Base-by-base conservation (phyloP, 176 grass and related monocot genomes). In the Triticum turgidum region DNA sequence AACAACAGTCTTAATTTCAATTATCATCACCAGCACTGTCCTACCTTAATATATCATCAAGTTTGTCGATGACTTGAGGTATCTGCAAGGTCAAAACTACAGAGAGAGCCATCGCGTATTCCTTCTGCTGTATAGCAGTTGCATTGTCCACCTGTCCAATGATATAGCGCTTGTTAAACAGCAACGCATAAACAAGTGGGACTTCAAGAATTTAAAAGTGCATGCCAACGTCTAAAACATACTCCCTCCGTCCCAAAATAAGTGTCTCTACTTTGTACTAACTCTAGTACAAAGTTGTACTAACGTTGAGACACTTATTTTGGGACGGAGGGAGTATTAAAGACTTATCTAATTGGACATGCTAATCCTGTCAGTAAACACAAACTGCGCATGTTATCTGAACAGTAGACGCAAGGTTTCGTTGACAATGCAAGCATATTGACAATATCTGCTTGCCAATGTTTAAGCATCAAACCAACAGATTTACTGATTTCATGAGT, bases 21-120 rank as follows among this genome's bases (percentile, higher is more conserved):
- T 78, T 86, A 49, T 65, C 17, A 77, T 64, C 59, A 66, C 25
- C 25, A 86, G 61, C 69, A 84, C 44, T 59, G 42, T 65, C 49
- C 83, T 91, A 99, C 97, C 92, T 96, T 88, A 99, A 90, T 56
- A 99, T 96, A 63, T 99, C 97, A 83, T 99, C 97, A 21, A 99
- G 97, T 94, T 92, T 99, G 75, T 99, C 94, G 5, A 99, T 93
- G 44, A 99, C 80, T 87, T 96, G 86, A 74, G 94, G 92, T 69
- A 96, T 87, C 84, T 93, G 90, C 78, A 99, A 94, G 44, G 92
- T 99, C 94, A 99, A 90, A 87, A 99, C 89, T 79, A 99, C 79
- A 39, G 90, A 92, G 88, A 99, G 97, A 64, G 97, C 97, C 83
- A 96, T 92, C 21, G 93, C 97, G 79, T 91, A 99, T 24, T 86